Conservation (phyloP, 2,329 filamentous ascomycete genomes). For the Blumeria hordei region DNA sequence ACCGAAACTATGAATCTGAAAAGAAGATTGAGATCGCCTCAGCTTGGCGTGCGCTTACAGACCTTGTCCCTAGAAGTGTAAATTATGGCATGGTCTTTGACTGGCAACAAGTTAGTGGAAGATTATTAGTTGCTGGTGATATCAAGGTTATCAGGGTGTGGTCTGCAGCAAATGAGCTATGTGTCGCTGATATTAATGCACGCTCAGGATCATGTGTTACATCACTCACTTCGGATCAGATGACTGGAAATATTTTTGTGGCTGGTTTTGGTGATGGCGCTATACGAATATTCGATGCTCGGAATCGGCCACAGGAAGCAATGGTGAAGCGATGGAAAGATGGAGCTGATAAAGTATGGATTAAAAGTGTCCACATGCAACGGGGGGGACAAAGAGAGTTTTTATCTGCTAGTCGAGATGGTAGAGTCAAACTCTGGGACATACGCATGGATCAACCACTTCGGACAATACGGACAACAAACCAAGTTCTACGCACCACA, state of each 20-base stretch:
- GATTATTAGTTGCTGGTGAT: constrained; percentile 85
- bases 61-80: constrained; percentile 81
- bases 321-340: constrained; percentile 89
- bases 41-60: constrained; percentile 73
- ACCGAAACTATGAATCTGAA: constrained; percentile 68
- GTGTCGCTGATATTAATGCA: constrained; percentile 79
- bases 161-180: constrained; percentile 86
- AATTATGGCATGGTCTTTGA: constrained; percentile 94
- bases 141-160: constrained; percentile 88
- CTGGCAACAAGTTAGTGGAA: constrained; percentile 95
- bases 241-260: constrained; percentile 87
- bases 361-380: constrained; percentile 91
- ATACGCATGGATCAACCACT: constrained; percentile 65
- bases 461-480: constrained; percentile 48
- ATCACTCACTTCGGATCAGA: constrained; percentile 86
- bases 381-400: constrained; percentile 82
- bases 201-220: constrained; percentile 90
- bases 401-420: constrained; percentile 71
- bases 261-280: constrained; percentile 92
- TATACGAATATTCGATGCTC: constrained; percentile 80
- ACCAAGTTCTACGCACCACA: constrained; percentile 56
- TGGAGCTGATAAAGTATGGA: constrained; percentile 64
- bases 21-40: constrained; percentile 64
- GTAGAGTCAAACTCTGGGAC: constrained; percentile 90
- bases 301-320: constrained; percentile 57